phyloP scores from a whole-genome alignment of 2,329 filamentous ascomycete species.

The Diaporthe ilicicola region DNA sequence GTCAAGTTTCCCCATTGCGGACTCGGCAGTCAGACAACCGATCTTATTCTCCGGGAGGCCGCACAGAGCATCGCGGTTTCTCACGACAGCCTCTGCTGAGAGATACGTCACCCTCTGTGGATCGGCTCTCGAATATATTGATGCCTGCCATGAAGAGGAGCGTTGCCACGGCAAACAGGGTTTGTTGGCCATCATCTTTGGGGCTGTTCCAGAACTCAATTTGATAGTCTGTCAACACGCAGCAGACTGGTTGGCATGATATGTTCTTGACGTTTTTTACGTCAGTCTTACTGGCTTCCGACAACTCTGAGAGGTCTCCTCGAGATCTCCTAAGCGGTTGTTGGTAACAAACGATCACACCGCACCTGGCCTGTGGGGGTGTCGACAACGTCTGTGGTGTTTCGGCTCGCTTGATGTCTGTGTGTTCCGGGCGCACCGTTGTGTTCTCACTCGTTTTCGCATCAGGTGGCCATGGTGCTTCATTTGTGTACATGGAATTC shows the following conservation, averaged over 20 bases:
- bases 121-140: neutral
- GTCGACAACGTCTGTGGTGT: neutral
- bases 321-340: neutral
- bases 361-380: neutral
- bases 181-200: neutral
- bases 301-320: neutral
- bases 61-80: neutral
- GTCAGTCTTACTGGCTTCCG: neutral
- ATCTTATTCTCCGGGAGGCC: neutral
- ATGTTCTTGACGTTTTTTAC: neutral
- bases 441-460: neutral
- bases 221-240: neutral
- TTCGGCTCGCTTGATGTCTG: neutral
- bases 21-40: conserved; percentile 9
- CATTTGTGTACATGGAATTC: neutral
- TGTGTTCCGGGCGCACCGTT: neutral
- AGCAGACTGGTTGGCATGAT: neutral
- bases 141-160: neutral
- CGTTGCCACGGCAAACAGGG: neutral
- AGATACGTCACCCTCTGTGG: neutral
- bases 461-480: neutral
- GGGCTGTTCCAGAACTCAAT: neutral
- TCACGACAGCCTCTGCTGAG: neutral
- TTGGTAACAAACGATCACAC: neutral
- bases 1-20: neutral